phyloP scores from a whole-genome alignment of 2,329 filamentous ascomycete genomes.

The Pestalotiopsis sp. region DNA sequence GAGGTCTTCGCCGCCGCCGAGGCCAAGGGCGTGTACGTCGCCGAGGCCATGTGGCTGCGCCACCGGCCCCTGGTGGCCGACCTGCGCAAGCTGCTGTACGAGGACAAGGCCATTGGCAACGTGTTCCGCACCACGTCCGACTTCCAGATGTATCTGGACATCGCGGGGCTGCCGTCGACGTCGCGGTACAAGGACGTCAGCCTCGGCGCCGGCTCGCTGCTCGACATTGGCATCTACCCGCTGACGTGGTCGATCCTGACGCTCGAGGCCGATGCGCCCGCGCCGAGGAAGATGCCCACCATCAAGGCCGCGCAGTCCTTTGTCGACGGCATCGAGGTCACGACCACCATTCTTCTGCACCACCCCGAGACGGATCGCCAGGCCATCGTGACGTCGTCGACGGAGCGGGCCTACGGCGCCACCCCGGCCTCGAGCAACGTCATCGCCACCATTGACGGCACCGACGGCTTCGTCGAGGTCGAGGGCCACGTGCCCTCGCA shows the following conservation, averaged over 20 bases:
- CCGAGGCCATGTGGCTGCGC: conserved; percentile 49
- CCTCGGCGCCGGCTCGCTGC: conserved; percentile 42
- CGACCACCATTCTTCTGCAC: conserved; percentile 39
- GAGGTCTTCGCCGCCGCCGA: conserved; percentile 41
- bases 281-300: conserved; percentile 30
- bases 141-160: conserved; percentile 38
- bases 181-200: conserved; percentile 37
- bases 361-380: conserved; percentile 40
- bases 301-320: conserved; percentile 38
- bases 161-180: conserved; percentile 29
- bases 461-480: conserved; percentile 36
- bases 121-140: conserved; percentile 41
- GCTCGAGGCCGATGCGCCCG: conserved; percentile 31
- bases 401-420: conserved; percentile 22
- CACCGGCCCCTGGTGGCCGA: conserved; percentile 39
- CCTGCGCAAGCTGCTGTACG: conserved; percentile 36
- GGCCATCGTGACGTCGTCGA: conserved; percentile 42
- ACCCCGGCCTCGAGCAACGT: conserved; percentile 5
- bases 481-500: conserved; percentile 34
- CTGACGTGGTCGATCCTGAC: conserved; percentile 40
- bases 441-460: conserved; percentile 44
- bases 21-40: conserved; percentile 41
- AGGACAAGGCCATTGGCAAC: conserved; percentile 40
- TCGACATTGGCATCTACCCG: conserved; percentile 47
- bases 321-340: conserved; percentile 33